Conservation (phyloP, 306 rosid species). For the Dalbergia cultrata region DNA sequence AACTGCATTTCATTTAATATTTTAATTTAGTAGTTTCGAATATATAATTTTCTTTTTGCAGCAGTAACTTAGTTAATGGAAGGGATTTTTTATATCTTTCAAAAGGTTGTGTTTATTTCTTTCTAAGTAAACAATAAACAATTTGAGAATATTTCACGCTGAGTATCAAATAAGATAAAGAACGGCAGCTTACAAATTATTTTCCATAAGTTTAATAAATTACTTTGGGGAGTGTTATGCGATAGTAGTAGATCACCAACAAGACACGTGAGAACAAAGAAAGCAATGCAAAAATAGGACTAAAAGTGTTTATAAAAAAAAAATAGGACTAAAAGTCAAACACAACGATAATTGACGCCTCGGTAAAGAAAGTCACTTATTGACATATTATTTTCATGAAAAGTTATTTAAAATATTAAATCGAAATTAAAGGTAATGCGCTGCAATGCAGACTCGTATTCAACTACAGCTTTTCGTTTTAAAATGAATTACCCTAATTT, state of each 20-base stretch:
- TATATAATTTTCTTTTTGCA: neutral
- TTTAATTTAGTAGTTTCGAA: neutral
- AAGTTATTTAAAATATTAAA: neutral
- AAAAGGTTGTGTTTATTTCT: neutral
- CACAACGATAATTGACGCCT: constrained; percentile 3
- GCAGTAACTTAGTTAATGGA: neutral
- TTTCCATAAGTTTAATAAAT: neutral
- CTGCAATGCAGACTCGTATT: neutral
- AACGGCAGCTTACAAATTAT: neutral
- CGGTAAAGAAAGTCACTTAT: constrained; percentile 7
- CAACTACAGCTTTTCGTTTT: neutral
- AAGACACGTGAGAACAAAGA: neutral
- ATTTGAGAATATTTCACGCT: neutral
- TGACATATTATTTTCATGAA: neutral
- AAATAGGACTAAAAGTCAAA: constrained; percentile 10
- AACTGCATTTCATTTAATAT: neutral
- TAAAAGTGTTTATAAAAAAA: too few relatives aligned
- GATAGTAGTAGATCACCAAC: neutral
- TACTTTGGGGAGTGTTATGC: constrained; percentile 35
- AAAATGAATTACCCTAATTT: too few relatives aligned
- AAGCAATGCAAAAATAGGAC: neutral
- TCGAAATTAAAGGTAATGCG: neutral
- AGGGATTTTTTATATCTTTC: neutral
- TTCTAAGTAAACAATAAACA: neutral
- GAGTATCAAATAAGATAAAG: neutral